These are phyloP conservation scores for Diaporthe humulicola DNA, from an alignment of 2,329 filamentous ascomycete genomes.

Conservation along the genomic window DNA sequence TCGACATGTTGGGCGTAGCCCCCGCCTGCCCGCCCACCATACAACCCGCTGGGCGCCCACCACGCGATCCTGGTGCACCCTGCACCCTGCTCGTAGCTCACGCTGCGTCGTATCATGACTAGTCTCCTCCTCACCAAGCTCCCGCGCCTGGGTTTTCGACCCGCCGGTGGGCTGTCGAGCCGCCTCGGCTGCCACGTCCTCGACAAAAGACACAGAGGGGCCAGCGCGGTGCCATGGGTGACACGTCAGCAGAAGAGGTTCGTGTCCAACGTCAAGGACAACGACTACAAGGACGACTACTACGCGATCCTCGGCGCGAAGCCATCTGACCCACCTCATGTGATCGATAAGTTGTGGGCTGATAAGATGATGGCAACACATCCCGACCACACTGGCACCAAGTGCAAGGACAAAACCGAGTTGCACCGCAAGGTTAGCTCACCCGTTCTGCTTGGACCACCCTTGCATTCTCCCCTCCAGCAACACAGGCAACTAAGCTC, in stretches of 20 bases:
- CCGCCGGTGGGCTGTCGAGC: neutral
- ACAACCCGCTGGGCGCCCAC: neutral
- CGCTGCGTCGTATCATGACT: conserved; percentile 7
- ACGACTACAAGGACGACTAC: neutral
- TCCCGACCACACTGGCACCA: neutral
- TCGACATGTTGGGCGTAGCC: neutral
- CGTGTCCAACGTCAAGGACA: neutral
- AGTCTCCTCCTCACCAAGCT: neutral
- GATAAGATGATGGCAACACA: neutral
- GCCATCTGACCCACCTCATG: neutral
- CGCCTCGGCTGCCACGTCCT: neutral
- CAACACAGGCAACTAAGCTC: neutral
- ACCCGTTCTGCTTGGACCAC: neutral
- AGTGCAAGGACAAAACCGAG: neutral
- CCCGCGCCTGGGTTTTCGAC: neutral
- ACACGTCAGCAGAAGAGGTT: neutral
- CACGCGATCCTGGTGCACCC: neutral
- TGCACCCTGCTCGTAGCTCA: neutral
- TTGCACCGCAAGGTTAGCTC: neutral
- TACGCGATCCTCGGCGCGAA: neutral
- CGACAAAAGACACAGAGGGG: neutral
- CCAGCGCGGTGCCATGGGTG: neutral
- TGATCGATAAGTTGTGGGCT: neutral
- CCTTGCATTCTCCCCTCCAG: neutral
- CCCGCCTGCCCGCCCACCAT: neutral